Percentiles rank a stretch among this genome's conserved stretches.
These are phyloP conservation scores for Protomyces lactucae-debilis DNA, from an alignment of 1,139 yeast species.

Conservation along the genomic window DNA sequence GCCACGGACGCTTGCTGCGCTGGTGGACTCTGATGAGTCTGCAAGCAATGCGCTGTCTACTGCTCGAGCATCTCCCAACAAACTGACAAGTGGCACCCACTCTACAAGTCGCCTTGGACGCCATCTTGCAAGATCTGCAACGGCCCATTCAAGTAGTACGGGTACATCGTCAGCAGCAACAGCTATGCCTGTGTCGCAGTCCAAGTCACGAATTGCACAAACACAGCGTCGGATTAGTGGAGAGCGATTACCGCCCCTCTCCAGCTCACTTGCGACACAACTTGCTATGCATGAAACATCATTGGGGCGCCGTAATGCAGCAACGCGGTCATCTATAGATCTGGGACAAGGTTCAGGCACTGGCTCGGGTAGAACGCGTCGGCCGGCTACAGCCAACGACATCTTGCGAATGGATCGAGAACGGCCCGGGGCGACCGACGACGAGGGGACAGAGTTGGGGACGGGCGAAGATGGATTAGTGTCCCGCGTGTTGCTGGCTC, in stretches of 20 bases:
- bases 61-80: too few species aligned
- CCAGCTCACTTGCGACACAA: conserved; percentile 24
- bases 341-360: not conserved
- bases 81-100: not conserved
- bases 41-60: not conserved
- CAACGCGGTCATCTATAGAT: not conserved
- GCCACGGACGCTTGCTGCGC: not conserved
- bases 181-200: not conserved
- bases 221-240: not conserved
- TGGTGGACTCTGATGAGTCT: not conserved
- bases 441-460: not conserved
- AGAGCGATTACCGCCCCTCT: not conserved
- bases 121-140: not conserved
- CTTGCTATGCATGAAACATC: conserved; percentile 10
- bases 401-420: not conserved
- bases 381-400: not conserved
- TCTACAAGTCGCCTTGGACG: not conserved
- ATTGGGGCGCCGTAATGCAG: not conserved
- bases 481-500: not conserved
- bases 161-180: not conserved
- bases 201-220: not conserved
- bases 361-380: not conserved
- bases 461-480: not conserved
- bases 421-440: not conserved
- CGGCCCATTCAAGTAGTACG: not conserved